Conservation (phyloP, 768 basidiomycete species). For the Auricularia sp. region DNA sequence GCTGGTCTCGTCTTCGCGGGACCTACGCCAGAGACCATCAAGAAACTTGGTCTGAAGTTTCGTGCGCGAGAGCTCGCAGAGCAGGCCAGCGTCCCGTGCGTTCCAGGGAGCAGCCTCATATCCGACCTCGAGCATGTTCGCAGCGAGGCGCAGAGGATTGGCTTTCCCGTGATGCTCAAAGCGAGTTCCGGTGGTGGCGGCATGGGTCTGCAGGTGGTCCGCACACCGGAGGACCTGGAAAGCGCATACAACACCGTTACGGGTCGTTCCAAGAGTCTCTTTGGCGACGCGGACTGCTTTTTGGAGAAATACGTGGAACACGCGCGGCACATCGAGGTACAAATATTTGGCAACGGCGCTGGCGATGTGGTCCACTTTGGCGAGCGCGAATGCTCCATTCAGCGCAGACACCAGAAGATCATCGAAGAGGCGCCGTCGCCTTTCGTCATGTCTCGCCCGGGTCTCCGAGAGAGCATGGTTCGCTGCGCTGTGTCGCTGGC, state of each 20-base stretch:
- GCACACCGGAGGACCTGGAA: conserved; percentile 76
- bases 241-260: conserved; percentile 89
- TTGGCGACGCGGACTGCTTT: conserved; percentile 42
- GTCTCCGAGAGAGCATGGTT: conserved; percentile 36
- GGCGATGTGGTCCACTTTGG: conserved; percentile 51
- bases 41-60: conserved; percentile 53
- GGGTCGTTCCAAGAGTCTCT: conserved; percentile 46
- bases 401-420: conserved; percentile 62
- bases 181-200: conserved; percentile 63
- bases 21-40: conserved; percentile 39
- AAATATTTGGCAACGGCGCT: conserved; percentile 59
- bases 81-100: conserved; percentile 39
- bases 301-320: conserved; percentile 47
- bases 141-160: conserved; percentile 29
- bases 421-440: conserved; percentile 62
- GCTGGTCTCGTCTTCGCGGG: conserved; percentile 50
- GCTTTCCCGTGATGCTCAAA: conserved; percentile 57
- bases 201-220: conserved; percentile 78
- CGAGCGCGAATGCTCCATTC: conserved; percentile 65
- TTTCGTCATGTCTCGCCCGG: conserved; percentile 36
- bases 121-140: conserved; percentile 29
- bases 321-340: conserved; percentile 57
- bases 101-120: conserved; percentile 48
- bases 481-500: conserved; percentile 41
- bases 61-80: conserved; percentile 37